These are phyloP conservation scores for Nigrospora osmanthi DNA, from an alignment of 2,329 filamentous ascomycete genomes.

Conservation along the genomic window DNA sequence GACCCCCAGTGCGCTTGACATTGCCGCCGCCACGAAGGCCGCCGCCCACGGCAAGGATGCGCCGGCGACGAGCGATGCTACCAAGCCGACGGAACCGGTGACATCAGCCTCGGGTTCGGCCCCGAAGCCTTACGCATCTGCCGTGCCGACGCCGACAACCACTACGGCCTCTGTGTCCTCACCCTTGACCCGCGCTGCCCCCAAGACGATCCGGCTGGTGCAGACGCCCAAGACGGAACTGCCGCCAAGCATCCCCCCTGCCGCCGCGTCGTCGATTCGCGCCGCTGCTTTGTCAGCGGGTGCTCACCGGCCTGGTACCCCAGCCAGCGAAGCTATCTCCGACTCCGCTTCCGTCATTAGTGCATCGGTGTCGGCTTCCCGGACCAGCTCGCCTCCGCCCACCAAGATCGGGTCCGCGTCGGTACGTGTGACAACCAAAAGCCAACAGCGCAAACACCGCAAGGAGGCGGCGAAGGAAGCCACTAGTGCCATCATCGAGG, in stretches of 20 bases:
- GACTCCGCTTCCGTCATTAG: constrained; percentile 71
- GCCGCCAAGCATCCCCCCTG: constrained; percentile 27
- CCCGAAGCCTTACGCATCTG: constrained; percentile 24
- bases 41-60: constrained; percentile 9
- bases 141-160: constrained; percentile 41
- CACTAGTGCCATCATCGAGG: constrained; percentile 44
- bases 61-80: constrained; percentile 9
- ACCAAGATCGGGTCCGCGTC: constrained; percentile 61
- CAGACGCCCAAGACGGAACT: constrained; percentile 56
- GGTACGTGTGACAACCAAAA: constrained; percentile 65
- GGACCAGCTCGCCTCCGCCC: constrained; percentile 64
- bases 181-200: constrained; percentile 40
- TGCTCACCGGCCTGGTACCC: constrained; percentile 58
- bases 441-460: constrained; percentile 69
- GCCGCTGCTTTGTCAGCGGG: constrained; percentile 19
- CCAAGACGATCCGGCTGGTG: constrained; percentile 65
- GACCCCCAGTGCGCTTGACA: constrained; percentile 36
- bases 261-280: constrained; percentile 19
- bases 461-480: constrained; percentile 62
- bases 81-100: constrained; percentile 22
- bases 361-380: constrained; percentile 57
- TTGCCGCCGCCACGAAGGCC: constrained; percentile 33
- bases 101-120: constrained; percentile 21
- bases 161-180: constrained; percentile 42
- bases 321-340: constrained; percentile 66